These are phyloP conservation scores for Plantago rigida DNA, from an alignment of 305 asterid genomes.

Conservation along the genomic window DNA sequence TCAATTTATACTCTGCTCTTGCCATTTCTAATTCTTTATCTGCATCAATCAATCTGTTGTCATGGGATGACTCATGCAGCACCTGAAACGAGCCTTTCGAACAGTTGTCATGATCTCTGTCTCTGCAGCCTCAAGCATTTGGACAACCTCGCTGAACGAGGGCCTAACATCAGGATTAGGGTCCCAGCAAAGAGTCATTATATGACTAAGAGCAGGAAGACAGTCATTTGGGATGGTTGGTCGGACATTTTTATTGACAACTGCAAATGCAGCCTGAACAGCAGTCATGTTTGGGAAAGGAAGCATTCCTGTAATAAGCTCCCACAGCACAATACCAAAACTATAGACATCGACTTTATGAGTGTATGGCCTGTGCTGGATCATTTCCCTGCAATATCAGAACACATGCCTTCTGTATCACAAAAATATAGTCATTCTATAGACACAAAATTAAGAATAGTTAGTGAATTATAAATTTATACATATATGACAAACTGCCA, in stretches of 20 bases:
- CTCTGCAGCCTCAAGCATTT: slow-evolving; percentile 89
- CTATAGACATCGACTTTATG: slow-evolving; percentile 93
- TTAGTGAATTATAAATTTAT: no score
- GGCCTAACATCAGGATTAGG: slow-evolving; percentile 76
- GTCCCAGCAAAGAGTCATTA: slow-evolving; percentile 94
- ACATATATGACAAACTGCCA: no score
- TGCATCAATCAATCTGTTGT: slow-evolving; percentile 51
- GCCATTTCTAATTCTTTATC: slow-evolving; percentile 31
- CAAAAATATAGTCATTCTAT: no score
- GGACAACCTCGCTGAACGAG: slow-evolving; percentile 67
- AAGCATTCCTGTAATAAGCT: slow-evolving; percentile 83
- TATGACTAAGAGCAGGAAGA: slow-evolving; percentile 67
- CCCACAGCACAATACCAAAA: slow-evolving; percentile 96
- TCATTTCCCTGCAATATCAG: slow-evolving; percentile 71
- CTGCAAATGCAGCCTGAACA: slow-evolving; percentile 95
- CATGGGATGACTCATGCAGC: slow-evolving; percentile 89
- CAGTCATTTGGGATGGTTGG: slow-evolving; percentile 73
- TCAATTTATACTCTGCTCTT: background rate
- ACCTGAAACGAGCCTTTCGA: slow-evolving; percentile 94
- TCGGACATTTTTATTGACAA: slow-evolving; percentile 85
- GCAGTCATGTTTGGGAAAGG: slow-evolving; percentile 94
- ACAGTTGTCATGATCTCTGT: slow-evolving; percentile 76
- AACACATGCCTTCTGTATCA: background rate
- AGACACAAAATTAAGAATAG: no score
- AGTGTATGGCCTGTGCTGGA: slow-evolving; percentile 88